phyloP scores from a whole-genome alignment of 176 grass and related monocot species.

The Guadua angustifolia region DNA sequence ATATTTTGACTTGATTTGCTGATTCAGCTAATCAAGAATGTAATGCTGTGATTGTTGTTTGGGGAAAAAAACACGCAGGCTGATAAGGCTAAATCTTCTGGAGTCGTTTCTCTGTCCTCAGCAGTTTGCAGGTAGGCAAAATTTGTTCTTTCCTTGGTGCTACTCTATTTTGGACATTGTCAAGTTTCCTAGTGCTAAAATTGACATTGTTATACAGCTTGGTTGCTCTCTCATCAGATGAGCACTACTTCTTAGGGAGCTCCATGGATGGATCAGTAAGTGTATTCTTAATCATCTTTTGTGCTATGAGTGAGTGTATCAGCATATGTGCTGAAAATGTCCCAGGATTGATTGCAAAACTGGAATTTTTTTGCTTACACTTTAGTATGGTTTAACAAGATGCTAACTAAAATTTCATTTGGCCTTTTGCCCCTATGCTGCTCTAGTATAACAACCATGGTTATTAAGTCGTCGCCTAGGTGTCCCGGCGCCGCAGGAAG shows the following conservation, averaged over 20 bases:
- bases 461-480: too few relatives aligned
- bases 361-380: constrained; percentile 26
- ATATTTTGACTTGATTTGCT: constrained; percentile 18
- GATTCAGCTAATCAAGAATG: constrained; percentile 5
- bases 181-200: constrained; percentile 16
- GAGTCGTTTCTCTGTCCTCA: constrained; percentile 52
- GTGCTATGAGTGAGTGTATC: not conserved
- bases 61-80: constrained; percentile 35
- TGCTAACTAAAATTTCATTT: constrained; percentile 37
- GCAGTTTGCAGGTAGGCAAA: constrained; percentile 67
- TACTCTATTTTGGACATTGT: not conserved
- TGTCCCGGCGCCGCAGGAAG: too few relatives aligned
- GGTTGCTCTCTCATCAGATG: constrained; percentile 68
- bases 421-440: too few relatives aligned
- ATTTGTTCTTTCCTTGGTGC: constrained; percentile 10
- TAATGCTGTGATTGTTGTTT: constrained; percentile 20
- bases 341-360: not conserved
- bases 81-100: constrained; percentile 45
- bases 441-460: too few relatives aligned
- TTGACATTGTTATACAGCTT: constrained; percentile 53
- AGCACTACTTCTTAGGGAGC: constrained; percentile 72
- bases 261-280: constrained; percentile 87
- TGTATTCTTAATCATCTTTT: constrained; percentile 18
- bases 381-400: constrained; percentile 12
- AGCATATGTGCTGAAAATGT: constrained; percentile 12